Evolutionary conservation across 2,329 filamentous ascomycete species (phyloP).

Genomic region (Coccinonectria pachysandricola): DNA sequence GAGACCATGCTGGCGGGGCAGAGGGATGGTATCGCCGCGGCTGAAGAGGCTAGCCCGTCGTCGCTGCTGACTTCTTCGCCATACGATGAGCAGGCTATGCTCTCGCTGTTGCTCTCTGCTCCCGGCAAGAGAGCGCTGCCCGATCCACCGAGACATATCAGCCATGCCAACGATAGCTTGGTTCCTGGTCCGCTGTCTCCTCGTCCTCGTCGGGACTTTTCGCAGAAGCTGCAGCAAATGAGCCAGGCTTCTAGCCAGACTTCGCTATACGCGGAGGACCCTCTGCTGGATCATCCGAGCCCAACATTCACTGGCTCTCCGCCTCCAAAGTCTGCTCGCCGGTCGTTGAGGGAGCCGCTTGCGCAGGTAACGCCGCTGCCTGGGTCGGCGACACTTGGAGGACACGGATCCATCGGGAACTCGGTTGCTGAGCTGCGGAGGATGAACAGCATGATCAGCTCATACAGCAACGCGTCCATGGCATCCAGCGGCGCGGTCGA

Average conservation of each 20-base stretch:
- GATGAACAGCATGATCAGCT: slow-evolving; percentile 45
- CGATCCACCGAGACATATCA: slow-evolving; percentile 17
- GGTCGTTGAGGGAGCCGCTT: slow-evolving; percentile 7
- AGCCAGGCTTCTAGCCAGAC: slow-evolving; percentile 15
- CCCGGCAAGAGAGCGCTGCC: slow-evolving; percentile 19
- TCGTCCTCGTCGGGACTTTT: slow-evolving; percentile 9
- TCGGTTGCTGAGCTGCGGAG: slow-evolving; percentile 43
- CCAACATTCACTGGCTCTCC: slow-evolving; percentile 16
- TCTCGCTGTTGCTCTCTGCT: slow-evolving; percentile 20
- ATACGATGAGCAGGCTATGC: slow-evolving; percentile 24
- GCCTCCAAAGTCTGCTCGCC: too few species aligned
- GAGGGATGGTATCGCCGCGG: slow-evolving; percentile 4
- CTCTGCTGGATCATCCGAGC: slow-evolving; percentile 5
- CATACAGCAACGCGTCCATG: slow-evolving; percentile 31
- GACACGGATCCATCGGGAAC: slow-evolving; percentile 22
- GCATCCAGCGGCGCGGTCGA: slow-evolving; percentile 19
- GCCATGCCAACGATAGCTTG: slow-evolving; percentile 17
- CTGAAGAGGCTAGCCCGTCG: slow-evolving; percentile 7
- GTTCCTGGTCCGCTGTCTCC: slow-evolving; percentile 21
- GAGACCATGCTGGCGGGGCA: slow-evolving; percentile 8
- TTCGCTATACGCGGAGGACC: slow-evolving; percentile 16
- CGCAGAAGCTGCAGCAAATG: slow-evolving; percentile 11
- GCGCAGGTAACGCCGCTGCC: slow-evolving; percentile 4
- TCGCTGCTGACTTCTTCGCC: slow-evolving; percentile 19
- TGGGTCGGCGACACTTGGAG: slow-evolving; percentile 3